Conservation (phyloP, 2,329 filamentous ascomycete species). For the Calcarisporium arbuscula region DNA sequence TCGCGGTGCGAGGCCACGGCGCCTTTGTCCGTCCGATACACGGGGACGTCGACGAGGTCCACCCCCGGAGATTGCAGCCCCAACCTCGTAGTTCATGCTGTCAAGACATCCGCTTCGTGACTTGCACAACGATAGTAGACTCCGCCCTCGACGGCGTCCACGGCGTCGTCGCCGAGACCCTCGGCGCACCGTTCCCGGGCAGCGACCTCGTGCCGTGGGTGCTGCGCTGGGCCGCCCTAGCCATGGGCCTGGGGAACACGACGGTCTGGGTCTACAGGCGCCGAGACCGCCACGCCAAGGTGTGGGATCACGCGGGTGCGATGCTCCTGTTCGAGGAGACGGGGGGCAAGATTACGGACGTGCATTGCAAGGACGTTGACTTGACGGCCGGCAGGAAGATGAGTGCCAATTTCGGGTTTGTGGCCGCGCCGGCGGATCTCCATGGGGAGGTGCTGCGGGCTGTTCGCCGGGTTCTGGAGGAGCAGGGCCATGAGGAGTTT, state of each 20-base stretch:
- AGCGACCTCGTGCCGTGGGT: conserved; percentile 53
- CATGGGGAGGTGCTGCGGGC: conserved; percentile 48
- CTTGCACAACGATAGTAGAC: conserved; percentile 38
- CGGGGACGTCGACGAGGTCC: conserved; percentile 12
- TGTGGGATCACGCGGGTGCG: conserved; percentile 55
- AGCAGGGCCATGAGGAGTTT: conserved; percentile 21
- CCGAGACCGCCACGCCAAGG: conserved; percentile 42
- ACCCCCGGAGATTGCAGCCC: neutral
- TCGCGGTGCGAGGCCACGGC: conserved; percentile 41
- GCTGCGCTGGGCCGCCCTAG: conserved; percentile 46
- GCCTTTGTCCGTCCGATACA: conserved; percentile 38
- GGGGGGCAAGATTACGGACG: conserved; percentile 49
- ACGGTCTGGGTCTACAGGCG: conserved; percentile 52
- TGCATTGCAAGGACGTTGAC: conserved; percentile 45
- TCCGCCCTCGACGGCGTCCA: conserved; percentile 45
- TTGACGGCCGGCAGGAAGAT: conserved; percentile 42
- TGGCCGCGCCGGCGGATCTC: conserved; percentile 41
- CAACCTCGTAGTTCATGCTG: conserved; percentile 6
- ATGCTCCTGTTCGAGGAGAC: conserved; percentile 53
- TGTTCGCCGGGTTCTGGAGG: conserved; percentile 68
- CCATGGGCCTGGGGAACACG: conserved; percentile 45
- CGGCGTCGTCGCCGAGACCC: conserved; percentile 31
- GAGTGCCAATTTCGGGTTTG: conserved; percentile 47
- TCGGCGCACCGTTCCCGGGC: conserved; percentile 38
- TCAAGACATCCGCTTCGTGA: conserved; percentile 36